Percentiles rank a stretch among this genome's conserved stretches.
Evolutionary conservation across 305 asterid species (phyloP).

Genomic region (Fraxinus sp.): DNA sequence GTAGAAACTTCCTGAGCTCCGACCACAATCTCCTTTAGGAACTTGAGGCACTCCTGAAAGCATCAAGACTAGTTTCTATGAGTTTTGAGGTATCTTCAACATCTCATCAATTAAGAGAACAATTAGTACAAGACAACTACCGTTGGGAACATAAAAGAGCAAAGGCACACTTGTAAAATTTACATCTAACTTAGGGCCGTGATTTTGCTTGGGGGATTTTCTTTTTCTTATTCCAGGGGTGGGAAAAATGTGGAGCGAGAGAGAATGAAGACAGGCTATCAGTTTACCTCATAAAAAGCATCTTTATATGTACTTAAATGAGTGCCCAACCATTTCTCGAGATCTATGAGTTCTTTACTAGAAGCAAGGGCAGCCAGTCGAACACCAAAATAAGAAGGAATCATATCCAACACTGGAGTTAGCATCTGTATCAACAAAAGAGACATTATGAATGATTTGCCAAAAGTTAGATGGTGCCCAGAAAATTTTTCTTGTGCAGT

Average conservation of each 20-base stretch:
- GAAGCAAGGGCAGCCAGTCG: conserved; percentile 89
- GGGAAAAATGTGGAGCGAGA: background rate
- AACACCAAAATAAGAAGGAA: conserved; percentile 71
- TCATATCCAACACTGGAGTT: conserved; percentile 59
- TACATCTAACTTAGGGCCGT: background rate
- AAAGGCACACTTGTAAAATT: background rate
- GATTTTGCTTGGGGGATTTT: background rate
- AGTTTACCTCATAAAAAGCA: conserved; percentile 70
- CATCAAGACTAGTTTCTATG: conserved; percentile 17
- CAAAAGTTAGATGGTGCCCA: background rate
- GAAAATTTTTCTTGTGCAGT: background rate
- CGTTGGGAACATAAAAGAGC: background rate
- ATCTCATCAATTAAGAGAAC: background rate
- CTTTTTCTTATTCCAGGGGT: background rate
- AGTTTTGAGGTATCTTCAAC: conserved; percentile 7
- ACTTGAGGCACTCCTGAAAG: conserved; percentile 80
- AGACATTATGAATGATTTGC: background rate
- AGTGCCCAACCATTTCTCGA: conserved; percentile 77
- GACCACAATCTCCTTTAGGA: conserved; percentile 68
- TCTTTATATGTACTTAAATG: conserved; percentile 58
- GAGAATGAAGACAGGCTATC: background rate
- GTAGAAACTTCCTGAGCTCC: conserved; percentile 61
- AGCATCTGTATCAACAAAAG: conserved; percentile 56
- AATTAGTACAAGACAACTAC: background rate
- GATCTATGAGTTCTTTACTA: conserved; percentile 70